Evolutionary conservation across 495 filamentous ascomycete genomes (phyloP).

Genomic region (Niebla homalea): DNA sequence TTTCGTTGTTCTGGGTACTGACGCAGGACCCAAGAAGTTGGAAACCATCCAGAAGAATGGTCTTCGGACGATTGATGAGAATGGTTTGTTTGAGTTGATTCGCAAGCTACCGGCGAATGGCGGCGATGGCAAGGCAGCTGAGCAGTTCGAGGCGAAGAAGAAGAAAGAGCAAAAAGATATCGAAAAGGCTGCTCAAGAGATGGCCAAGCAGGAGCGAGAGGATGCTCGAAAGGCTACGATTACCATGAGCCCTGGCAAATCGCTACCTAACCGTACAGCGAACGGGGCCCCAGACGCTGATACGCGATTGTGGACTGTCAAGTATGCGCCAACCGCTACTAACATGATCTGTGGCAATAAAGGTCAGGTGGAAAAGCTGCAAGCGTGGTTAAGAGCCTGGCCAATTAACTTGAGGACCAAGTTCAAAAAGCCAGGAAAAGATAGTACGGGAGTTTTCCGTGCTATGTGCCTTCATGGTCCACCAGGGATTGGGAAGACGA

Average conservation of each 20-base stretch:
- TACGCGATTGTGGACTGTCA: constrained; percentile 81
- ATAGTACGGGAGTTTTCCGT: constrained; percentile 65
- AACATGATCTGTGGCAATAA: constrained; percentile 96
- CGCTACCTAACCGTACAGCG: constrained; percentile 10
- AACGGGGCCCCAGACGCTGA: constrained; percentile 31
- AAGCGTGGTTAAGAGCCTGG: constrained; percentile 77
- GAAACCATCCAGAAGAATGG: constrained; percentile 61
- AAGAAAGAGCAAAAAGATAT: constrained; percentile 69
- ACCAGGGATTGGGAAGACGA: constrained; percentile 96
- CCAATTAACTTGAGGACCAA: constrained; percentile 53
- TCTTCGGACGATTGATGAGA: constrained; percentile 85
- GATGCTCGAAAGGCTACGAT: constrained; percentile 32
- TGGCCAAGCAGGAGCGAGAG: constrained; percentile 53
- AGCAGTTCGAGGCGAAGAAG: constrained; percentile 66
- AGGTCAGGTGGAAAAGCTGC: constrained; percentile 71
- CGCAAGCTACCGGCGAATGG: constrained; percentile 71
- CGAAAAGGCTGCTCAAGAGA: constrained; percentile 61
- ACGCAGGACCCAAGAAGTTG: constrained; percentile 92
- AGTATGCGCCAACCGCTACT: constrained; percentile 76
- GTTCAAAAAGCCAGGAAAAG: constrained; percentile 68
- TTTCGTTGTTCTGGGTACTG: constrained; percentile 80
- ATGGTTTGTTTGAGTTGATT: constrained; percentile 83
- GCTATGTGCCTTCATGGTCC: constrained; percentile 89
- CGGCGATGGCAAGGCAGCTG: constrained; percentile 75
- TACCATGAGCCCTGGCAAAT: constrained; percentile 1